A percentile compares a stretch with the other conserved stretches of the same genome.
Evolutionary conservation across 2,329 filamentous ascomycete genomes (phyloP).

Genomic region (Dothiorella sarmentorum): DNA sequence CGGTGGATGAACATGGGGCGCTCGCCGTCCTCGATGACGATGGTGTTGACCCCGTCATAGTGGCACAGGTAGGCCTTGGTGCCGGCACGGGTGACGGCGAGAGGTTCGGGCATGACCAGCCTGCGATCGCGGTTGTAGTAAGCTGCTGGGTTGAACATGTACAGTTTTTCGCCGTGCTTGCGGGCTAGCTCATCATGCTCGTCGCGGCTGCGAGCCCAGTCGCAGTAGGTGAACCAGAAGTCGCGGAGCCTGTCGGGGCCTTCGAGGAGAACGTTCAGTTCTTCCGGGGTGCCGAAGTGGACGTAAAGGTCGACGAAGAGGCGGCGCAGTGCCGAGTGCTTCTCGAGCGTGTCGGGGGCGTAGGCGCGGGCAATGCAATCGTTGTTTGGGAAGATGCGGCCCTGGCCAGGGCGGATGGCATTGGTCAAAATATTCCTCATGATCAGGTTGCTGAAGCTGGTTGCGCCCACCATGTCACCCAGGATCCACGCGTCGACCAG

Average conservation of each 20-base stretch:
- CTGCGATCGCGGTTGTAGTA: not conserved
- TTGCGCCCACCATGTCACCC: not conserved
- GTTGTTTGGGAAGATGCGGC: not conserved
- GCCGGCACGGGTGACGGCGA: not conserved
- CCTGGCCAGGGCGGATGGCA: not conserved
- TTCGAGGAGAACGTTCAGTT: not conserved
- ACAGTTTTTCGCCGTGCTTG: not conserved
- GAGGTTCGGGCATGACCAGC: not conserved
- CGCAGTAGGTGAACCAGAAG: not conserved
- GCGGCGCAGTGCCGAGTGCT: not conserved
- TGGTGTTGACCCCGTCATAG: slow-evolving; percentile 1
- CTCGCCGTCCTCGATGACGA: not conserved
- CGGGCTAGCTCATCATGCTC: not conserved
- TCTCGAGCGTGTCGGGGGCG: not conserved
- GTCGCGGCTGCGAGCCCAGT: not conserved
- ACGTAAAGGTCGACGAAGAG: slow-evolving; percentile 3
- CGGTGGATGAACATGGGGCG: not conserved
- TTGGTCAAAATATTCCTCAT: not conserved
- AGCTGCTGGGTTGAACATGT: not conserved
- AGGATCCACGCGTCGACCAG: not conserved
- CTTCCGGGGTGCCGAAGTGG: not conserved
- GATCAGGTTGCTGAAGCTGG: not conserved
- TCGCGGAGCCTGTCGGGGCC: not conserved
- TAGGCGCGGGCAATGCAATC: not conserved
- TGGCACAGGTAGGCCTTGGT: not conserved